Conservation (phyloP, 2,329 filamentous ascomycete species). For the Penicillium oxalicum region DNA sequence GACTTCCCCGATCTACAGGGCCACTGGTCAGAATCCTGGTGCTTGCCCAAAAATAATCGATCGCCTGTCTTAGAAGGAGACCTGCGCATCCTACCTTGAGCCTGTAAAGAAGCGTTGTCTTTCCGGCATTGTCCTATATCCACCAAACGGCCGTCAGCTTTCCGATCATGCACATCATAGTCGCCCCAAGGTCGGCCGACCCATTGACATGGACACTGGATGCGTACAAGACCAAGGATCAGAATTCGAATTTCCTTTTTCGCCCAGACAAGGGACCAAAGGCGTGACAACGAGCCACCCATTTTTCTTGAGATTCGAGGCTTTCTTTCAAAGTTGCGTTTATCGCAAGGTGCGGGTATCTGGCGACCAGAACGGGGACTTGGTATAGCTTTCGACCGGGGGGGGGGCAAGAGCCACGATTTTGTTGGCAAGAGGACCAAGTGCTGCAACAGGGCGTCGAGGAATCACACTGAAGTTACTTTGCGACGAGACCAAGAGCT, state of each 20-base stretch:
- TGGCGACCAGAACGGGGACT: conserved; percentile 5
- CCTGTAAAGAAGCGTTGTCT: conserved; percentile 93
- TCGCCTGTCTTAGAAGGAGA: neutral
- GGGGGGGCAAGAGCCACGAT: neutral
- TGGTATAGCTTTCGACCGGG: neutral
- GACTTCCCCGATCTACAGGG: conserved; percentile 81
- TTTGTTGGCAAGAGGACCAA: neutral
- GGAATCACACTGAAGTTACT: conserved; percentile 1
- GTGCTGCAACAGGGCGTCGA: neutral
- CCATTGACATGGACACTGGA: conserved; percentile 10
- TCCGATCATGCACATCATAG: neutral
- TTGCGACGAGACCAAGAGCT: conserved; percentile 4
- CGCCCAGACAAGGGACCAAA: conserved; percentile 71
- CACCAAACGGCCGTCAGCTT: conserved; percentile 8
- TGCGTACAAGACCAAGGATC: conserved; percentile 79
- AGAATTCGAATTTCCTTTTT: conserved; percentile 98
- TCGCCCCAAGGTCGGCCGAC: conserved; percentile 8
- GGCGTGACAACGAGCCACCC: conserved; percentile 52
- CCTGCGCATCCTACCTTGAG: conserved; percentile 63
- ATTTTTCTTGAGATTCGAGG: conserved; percentile 32
- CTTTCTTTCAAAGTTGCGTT: conserved; percentile 2
- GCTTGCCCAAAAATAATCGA: neutral
- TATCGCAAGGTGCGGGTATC: conserved; percentile 4
- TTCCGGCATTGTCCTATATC: conserved; percentile 87
- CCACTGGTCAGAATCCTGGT: conserved; percentile 6